A percentile compares a stretch with the other conserved stretches of the same genome.
Evolutionary conservation across 2,329 filamentous ascomycete genomes (phyloP).

Genomic region (Venturia effusa): DNA sequence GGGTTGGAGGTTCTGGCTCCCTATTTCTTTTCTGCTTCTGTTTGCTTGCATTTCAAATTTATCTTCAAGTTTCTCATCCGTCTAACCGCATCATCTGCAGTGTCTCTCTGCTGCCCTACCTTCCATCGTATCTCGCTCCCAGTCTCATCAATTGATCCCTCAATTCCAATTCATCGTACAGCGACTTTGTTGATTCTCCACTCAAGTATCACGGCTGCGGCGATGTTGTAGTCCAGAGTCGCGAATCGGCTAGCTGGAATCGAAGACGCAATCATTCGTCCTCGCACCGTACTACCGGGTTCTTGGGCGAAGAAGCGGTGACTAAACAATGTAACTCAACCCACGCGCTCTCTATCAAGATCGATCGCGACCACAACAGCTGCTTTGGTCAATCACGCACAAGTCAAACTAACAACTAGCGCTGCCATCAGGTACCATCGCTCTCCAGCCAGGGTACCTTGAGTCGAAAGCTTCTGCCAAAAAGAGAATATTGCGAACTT

Average conservation of each 20-base stretch:
- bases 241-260: neutral
- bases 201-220: neutral
- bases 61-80: neutral
- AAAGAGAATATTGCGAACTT: too few relatives aligned
- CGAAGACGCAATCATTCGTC: neutral
- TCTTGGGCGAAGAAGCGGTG: neutral
- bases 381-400: too few relatives aligned
- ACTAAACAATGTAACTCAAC: neutral
- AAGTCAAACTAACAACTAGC: too few relatives aligned
- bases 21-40: neutral
- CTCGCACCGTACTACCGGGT: neutral
- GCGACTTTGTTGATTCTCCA: neutral
- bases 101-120: neutral
- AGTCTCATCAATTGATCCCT: neutral
- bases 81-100: neutral
- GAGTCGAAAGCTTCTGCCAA: too few relatives aligned
- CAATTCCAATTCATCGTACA: neutral
- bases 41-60: neutral
- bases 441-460: too few relatives aligned
- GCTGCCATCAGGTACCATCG: too few relatives aligned
- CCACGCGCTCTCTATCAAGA: neutral
- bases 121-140: neutral
- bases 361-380: neutral
- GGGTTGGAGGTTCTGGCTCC: neutral
- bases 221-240: neutral